Evolutionary conservation across 106 monocot species (phyloP), one percentile per base, ranked within the genome.

Genomic region (Allium sativum): DNA sequence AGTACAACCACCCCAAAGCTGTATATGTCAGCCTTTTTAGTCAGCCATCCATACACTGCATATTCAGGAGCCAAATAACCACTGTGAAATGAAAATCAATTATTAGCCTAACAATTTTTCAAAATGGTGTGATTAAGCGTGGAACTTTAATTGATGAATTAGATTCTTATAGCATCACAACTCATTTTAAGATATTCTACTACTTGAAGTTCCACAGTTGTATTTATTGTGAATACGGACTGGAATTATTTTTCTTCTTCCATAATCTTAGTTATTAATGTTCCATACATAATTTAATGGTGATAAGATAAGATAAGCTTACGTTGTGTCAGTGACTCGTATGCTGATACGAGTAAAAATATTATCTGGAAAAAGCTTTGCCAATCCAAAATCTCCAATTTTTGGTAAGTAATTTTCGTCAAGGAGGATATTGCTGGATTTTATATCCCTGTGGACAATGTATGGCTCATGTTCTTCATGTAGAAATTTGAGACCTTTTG

Each of bases 1-100:
- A 89, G 80, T 22, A 81, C 10, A 48, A 89, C 75, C 8, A 89
- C 84, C 11, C 88, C 88, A 65, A 89, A 89, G 56, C 88, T 89
- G 53, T 89, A 89, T 44, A 84, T 45, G 47, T 89, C 88, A 43
- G 88, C 84, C 62, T 81, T 89, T 55, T 78, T 89, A 12, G 88
- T 89, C 53, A 89, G 52, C 60, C 78, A 77, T 7, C 88, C 88
- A 21, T 61, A 76, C 63, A 76, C 61, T 9, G 79, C 82, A 71
- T 87, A 87, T 63, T 87, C 87, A 3, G 88, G 88, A 56, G 84
- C 84, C 70, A 89, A 61, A 65, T 89, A 89, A 45, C 84, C 88
- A 43, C 84, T 88, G 77, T 55, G 69, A 40, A 14, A 12, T 52
- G n/a, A n/a, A n/a, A n/a, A n/a, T n/a, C n/a, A n/a, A 21, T 40